A percentile compares a stretch with the other conserved stretches of the same genome.
These are phyloP conservation scores for Talaromyces albobiverticillius DNA, from an alignment of 2,329 filamentous ascomycete genomes.

Conservation along the genomic window DNA sequence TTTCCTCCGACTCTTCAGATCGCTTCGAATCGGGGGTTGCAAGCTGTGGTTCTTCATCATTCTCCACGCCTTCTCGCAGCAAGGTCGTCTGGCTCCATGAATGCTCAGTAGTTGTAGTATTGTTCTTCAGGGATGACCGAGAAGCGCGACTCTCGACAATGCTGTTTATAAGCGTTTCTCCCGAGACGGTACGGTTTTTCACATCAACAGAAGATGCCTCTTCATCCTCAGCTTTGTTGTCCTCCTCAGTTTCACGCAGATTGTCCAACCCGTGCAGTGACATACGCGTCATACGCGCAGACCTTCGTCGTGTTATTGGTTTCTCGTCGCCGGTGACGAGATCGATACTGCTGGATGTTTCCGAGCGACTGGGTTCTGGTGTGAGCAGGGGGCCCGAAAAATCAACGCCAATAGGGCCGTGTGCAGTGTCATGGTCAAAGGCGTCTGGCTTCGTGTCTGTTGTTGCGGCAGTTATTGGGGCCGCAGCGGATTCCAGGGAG, in stretches of 20 bases:
- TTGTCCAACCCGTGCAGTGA: constrained; percentile 32
- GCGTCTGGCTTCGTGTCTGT: constrained; percentile 17
- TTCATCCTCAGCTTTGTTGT: constrained; percentile 19
- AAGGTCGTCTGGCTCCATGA: constrained; percentile 26
- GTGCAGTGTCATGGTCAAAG: constrained; percentile 21
- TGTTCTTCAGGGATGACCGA: constrained; percentile 36
- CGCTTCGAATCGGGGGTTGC: constrained; percentile 35
- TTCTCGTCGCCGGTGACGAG: constrained; percentile 33
- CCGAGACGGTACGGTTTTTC: constrained; percentile 26
- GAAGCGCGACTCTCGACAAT: constrained; percentile 31
- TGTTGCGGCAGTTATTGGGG: constrained; percentile 23
- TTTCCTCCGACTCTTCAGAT: constrained; percentile 28
- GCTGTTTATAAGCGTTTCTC: constrained; percentile 40
- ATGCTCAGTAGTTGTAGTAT: constrained; percentile 41
- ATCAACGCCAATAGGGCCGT: constrained; percentile 32
- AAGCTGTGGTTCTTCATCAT: constrained; percentile 27
- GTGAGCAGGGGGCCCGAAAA: constrained; percentile 40
- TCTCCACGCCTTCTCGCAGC: constrained; percentile 19
- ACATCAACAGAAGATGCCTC: constrained; percentile 21
- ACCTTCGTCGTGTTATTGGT: constrained; percentile 28
- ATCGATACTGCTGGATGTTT: constrained; percentile 41
- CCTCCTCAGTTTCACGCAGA: constrained; percentile 24
- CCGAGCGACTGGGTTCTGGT: constrained; percentile 43
- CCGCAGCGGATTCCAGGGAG: constrained; percentile 28
- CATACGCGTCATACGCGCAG: constrained; percentile 40